Conservation (phyloP, 495 filamentous ascomycete genomes). For the Xylaria acuta region DNA sequence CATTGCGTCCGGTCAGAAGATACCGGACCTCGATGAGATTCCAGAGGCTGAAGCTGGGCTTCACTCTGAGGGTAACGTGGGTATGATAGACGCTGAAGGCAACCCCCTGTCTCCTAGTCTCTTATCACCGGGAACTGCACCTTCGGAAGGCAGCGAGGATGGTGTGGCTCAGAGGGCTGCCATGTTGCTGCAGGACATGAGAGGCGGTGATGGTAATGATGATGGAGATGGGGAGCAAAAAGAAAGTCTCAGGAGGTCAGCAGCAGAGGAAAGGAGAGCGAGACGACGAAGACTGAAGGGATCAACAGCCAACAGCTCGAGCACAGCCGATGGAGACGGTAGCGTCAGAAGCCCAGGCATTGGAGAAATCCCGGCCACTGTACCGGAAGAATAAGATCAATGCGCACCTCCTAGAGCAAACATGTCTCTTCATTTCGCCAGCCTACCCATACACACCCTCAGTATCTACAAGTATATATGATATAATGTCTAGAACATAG, state of each 20-base stretch:
- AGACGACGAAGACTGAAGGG: conserved; percentile 42
- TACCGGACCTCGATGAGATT: conserved; percentile 69
- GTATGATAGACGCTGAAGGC: conserved; percentile 41
- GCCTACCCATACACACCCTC: conserved; percentile 1
- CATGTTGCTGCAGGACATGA: conserved; percentile 78
- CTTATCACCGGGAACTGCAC: conserved; percentile 48
- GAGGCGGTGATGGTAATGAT: conserved; percentile 65
- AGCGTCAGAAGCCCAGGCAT: conserved; percentile 29
- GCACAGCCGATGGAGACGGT: conserved; percentile 31
- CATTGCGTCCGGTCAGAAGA: conserved; percentile 83
- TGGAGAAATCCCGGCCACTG: conserved; percentile 32
- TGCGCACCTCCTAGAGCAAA: not conserved
- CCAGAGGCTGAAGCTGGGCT: conserved; percentile 52
- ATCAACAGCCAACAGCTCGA: conserved; percentile 28
- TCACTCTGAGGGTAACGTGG: conserved; percentile 28
- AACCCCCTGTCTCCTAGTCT: conserved; percentile 46
- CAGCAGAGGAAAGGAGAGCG: conserved; percentile 41
- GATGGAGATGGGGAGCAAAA: conserved; percentile 64
- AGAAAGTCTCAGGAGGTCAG: conserved; percentile 61
- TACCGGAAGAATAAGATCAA: conserved; percentile 31
- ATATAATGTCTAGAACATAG: conserved; percentile 31
- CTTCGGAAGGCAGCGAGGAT: conserved; percentile 65
- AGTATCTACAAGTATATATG: conserved; percentile 31
- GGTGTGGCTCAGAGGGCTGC: conserved; percentile 84
- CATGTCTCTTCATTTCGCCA: not conserved